Conservation (phyloP, 345 rosid genomes). For the Crucihimalaya himalaica region DNA sequence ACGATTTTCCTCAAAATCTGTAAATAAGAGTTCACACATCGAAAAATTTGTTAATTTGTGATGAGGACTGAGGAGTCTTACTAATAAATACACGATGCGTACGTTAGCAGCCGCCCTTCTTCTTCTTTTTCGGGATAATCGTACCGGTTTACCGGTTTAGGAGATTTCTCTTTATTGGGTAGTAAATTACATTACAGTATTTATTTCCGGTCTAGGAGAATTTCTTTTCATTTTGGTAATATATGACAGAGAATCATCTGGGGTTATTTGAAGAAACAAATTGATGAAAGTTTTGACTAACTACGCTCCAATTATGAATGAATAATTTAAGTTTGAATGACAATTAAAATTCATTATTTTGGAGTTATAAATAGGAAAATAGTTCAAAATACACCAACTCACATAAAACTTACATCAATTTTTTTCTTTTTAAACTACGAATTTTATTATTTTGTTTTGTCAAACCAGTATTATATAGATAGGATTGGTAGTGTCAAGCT, state of each 20-base stretch:
- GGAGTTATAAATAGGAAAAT: too few species aligned
- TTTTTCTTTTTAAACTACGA: too few species aligned
- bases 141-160: background rate
- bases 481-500: too few species aligned
- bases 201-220: background rate
- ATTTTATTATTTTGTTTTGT: too few species aligned
- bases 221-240: too few species aligned
- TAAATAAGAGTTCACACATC: too few species aligned
- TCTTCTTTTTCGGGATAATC: background rate
- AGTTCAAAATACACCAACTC: too few species aligned
- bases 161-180: background rate
- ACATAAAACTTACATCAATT: too few species aligned
- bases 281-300: background rate
- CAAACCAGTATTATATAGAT: too few species aligned
- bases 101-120: conserved; percentile 37
- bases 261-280: background rate
- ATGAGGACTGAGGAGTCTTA: conserved; percentile 31
- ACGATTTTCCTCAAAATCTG: conserved; percentile 63
- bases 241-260: background rate
- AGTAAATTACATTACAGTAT: background rate
- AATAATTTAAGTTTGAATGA: background rate
- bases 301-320: background rate
- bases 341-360: background rate
- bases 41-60: too few species aligned
- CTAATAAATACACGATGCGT: too few species aligned